Conservation (phyloP, 2,329 filamentous ascomycete genomes). For the Nothopassalora personata region DNA sequence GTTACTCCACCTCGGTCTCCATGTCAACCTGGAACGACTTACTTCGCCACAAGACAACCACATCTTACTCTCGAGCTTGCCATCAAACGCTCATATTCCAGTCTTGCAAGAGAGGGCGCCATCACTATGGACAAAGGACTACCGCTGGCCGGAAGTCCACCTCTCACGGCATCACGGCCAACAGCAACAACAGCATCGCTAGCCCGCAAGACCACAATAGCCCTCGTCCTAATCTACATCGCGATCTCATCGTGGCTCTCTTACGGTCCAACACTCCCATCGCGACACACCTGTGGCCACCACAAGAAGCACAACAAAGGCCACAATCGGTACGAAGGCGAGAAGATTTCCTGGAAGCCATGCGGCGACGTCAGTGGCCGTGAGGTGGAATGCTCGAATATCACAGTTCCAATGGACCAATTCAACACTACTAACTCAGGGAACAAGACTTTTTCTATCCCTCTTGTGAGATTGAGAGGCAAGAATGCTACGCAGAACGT, state of each 20-base stretch:
- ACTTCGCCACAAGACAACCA: neutral
- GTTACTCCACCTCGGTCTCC: neutral
- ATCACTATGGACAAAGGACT: neutral
- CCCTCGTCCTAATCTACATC: neutral
- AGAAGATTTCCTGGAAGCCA: constrained; percentile 18
- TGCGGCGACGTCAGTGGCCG: constrained; percentile 18
- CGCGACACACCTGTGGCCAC: neutral
- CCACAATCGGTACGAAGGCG: constrained; percentile 10
- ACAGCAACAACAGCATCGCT: neutral
- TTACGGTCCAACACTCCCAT: neutral
- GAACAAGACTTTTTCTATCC: constrained; percentile 21
- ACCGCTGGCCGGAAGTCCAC: neutral
- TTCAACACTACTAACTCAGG: constrained; percentile 20
- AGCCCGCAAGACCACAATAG: neutral
- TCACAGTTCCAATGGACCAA: constrained; percentile 20
- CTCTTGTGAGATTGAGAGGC: constrained; percentile 16
- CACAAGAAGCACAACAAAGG: neutral
- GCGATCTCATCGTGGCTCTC: neutral
- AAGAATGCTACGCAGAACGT: constrained; percentile 12
- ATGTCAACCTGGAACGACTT: neutral
- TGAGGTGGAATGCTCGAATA: constrained; percentile 16
- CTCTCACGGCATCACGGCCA: neutral
- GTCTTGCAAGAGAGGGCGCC: neutral
- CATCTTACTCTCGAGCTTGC: neutral
- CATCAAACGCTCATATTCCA: neutral